A percentile compares a stretch with the other conserved stretches of the same genome.
These are phyloP conservation scores for Pestalotiopsis sp. DNA, from an alignment of 2,329 filamentous ascomycete genomes.

Conservation along the genomic window DNA sequence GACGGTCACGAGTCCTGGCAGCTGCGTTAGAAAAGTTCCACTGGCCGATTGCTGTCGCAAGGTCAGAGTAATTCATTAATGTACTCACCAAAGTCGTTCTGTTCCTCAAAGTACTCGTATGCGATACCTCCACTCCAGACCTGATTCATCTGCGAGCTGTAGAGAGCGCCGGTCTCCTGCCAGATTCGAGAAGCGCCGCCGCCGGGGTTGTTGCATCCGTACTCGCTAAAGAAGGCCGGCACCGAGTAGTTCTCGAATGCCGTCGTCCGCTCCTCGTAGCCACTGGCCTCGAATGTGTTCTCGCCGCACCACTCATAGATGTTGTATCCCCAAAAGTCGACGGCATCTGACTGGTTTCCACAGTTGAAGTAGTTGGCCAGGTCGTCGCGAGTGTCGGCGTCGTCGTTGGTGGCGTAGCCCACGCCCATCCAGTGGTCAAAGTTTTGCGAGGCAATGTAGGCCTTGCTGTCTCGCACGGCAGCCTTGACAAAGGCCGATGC, in stretches of 20 bases:
- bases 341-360: slow-evolving; percentile 54
- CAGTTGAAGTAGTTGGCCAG: slow-evolving; percentile 76
- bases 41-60: not conserved
- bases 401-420: slow-evolving; percentile 77
- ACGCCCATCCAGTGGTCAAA: slow-evolving; percentile 68
- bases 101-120: slow-evolving; percentile 79
- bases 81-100: slow-evolving; percentile 63
- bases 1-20: slow-evolving; percentile 47
- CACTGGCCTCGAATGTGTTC: slow-evolving; percentile 63
- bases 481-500: slow-evolving; percentile 77
- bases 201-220: slow-evolving; percentile 66
- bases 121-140: slow-evolving; percentile 78
- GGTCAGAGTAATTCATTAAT: not conserved
- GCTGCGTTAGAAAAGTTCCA: not conserved
- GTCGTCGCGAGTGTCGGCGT: slow-evolving; percentile 64
- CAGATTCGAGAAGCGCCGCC: slow-evolving; percentile 59
- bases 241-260: slow-evolving; percentile 71
- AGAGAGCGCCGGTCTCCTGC: slow-evolving; percentile 67
- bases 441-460: slow-evolving; percentile 67
- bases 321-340: slow-evolving; percentile 84
- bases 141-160: slow-evolving; percentile 63
- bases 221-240: slow-evolving; percentile 77
- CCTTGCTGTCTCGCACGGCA: slow-evolving; percentile 74
- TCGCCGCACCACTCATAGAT: slow-evolving; percentile 79
- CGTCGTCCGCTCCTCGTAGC: slow-evolving; percentile 66